These are phyloP conservation scores for Kodamaea sp. DNA, from an alignment of 1,139 yeast species.

Conservation along the genomic window DNA sequence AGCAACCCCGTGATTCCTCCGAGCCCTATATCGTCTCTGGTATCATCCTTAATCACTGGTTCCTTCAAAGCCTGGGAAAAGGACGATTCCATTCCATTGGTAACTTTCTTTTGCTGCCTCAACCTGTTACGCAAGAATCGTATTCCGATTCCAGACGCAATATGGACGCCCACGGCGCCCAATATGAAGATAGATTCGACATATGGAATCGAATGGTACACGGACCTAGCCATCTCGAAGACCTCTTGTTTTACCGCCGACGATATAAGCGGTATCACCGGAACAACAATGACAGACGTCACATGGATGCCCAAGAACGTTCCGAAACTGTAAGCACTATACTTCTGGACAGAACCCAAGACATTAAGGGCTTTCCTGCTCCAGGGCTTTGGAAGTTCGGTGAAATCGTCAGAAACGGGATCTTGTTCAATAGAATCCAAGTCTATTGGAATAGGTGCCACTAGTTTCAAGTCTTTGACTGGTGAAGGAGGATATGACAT, in stretches of 20 bases:
- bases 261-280: conserved; percentile 45
- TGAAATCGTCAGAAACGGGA: neutral
- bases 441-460: conserved; percentile 10
- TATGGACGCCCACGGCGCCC: conserved; percentile 52
- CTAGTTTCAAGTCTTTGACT: conserved; percentile 3
- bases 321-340: conserved; percentile 60
- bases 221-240: conserved; percentile 59
- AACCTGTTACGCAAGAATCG: conserved; percentile 24
- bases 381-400: conserved; percentile 1
- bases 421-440: conserved; percentile 2
- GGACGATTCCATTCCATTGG: neutral
- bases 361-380: conserved; percentile 1
- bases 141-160: conserved; percentile 53
- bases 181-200: conserved; percentile 51
- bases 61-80: conserved; percentile 10
- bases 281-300: conserved; percentile 55
- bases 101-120: conserved; percentile 11
- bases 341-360: conserved; percentile 45
- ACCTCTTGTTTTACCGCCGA: conserved; percentile 50
- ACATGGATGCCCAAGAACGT: conserved; percentile 62
- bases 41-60: conserved; percentile 24
- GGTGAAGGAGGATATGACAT: conserved; percentile 5
- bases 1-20: conserved; percentile 58
- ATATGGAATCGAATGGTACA: conserved; percentile 54
- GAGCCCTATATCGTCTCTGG: conserved; percentile 53